Evolutionary conservation across 768 basidiomycete genomes (phyloP).

Genomic region (Serendipita sp.): DNA sequence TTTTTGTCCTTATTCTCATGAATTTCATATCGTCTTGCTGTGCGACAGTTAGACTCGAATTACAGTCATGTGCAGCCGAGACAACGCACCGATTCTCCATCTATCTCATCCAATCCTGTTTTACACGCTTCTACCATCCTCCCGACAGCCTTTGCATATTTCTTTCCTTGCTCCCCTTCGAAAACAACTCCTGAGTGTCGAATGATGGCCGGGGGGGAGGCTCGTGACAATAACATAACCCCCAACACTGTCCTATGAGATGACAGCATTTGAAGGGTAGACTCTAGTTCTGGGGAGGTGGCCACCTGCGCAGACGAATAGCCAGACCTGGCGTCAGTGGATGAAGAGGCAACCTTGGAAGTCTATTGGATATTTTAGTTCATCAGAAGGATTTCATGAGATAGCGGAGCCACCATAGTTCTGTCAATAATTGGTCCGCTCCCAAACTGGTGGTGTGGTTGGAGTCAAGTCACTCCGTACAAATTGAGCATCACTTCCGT

Average conservation of each 20-base stretch:
- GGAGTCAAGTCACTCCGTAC: too few relatives aligned
- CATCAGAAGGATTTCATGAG: too few relatives aligned
- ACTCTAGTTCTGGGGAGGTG: constrained; percentile 69
- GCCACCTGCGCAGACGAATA: constrained; percentile 8
- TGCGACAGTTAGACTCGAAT: constrained; percentile 1
- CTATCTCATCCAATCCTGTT: constrained; percentile 61
- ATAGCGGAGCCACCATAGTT: too few relatives aligned
- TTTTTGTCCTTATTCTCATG: constrained; percentile 78
- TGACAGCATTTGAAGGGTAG: constrained; percentile 57
- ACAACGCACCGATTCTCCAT: constrained; percentile 40
- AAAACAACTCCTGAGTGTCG: constrained; percentile 73
- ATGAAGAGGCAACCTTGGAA: background rate
- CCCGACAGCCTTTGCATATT: constrained; percentile 55
- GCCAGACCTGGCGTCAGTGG: background rate
- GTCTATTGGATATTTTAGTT: background rate
- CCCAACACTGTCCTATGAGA: constrained; percentile 75
- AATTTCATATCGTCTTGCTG: constrained; percentile 70
- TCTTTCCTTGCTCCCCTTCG: constrained; percentile 66
- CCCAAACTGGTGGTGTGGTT: too few relatives aligned
- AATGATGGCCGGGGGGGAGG: constrained; percentile 36
- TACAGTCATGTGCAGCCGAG: background rate
- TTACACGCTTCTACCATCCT: constrained; percentile 68
- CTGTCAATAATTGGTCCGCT: too few relatives aligned
- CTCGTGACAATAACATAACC: constrained; percentile 64
- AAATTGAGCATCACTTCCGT: background rate